Percentiles rank a stretch among this genome's conserved stretches.
phyloP scores from a whole-genome alignment of 2,329 filamentous ascomycete species.

The Fusarium euwallaceae region DNA sequence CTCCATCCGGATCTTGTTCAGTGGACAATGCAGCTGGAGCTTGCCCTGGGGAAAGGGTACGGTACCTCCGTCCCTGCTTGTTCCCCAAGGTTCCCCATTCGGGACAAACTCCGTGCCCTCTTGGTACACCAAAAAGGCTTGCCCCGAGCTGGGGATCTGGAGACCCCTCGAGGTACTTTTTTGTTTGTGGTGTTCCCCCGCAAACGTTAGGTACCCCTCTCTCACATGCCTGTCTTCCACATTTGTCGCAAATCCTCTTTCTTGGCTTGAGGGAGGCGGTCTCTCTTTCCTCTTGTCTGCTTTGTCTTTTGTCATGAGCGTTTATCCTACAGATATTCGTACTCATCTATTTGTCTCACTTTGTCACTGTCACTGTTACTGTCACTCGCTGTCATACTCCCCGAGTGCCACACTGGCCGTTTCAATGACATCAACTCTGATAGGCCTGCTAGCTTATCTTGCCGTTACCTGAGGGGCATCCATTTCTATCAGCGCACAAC shows the following conservation, averaged over 20 bases:
- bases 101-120: conserved; percentile 32
- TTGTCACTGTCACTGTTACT: not conserved
- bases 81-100: conserved; percentile 36
- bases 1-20: conserved; percentile 7
- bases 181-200: conserved; percentile 24
- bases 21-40: conserved; percentile 2
- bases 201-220: conserved; percentile 35
- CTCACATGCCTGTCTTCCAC: conserved; percentile 43
- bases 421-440: conserved; percentile 65
- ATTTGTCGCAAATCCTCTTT: conserved; percentile 17
- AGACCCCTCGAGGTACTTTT: conserved; percentile 41
- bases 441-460: conserved; percentile 69
- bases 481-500: not conserved
- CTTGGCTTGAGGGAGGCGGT: not conserved
- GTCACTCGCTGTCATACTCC: not conserved
- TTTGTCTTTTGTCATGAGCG: not conserved
- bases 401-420: conserved; percentile 12
- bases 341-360: not conserved
- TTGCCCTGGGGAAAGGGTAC: not conserved
- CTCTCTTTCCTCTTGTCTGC: conserved; percentile 7
- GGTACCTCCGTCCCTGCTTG: conserved; percentile 1
- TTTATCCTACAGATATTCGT: conserved; percentile 8
- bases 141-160: conserved; percentile 41
- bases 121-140: conserved; percentile 33
- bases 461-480: conserved; percentile 61